Evolutionary conservation across 2,329 filamentous ascomycete genomes (phyloP), one percentile per base, ranked within the genome.

Genomic region (Colletotrichum sublineola): DNA sequence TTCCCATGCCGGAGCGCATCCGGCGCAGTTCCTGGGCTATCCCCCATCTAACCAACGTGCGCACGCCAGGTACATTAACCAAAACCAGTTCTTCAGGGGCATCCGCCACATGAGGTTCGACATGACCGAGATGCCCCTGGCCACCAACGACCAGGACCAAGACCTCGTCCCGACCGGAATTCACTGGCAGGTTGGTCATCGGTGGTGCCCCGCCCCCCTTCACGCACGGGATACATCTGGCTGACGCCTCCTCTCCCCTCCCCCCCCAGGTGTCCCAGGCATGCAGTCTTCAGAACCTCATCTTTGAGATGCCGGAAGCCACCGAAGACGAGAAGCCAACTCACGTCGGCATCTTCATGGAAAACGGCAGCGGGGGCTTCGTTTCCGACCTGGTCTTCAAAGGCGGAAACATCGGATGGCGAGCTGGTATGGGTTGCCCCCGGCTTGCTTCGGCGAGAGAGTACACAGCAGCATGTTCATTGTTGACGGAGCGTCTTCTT

Each of bases 21-120:
- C 33, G 33, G 33, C 5, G 5, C 33, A 24, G 24, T 24, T 24
- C 24, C 24, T 24, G 24, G 24, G 24, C 24, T 24, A 24, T 1
- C 24, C 24, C 24, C 24, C 24, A 24, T 36, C 33, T 36, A 36
- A 36, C 33, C 5, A 36, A 36, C 33, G 33, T 36, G 33, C 33
- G 33, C 8, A 8, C 8, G 33, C 33, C 33, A 36, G 33, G 33
- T 79, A 79, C 58, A 66, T 79, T 15, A 77, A 78, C 53, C 73
- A 89, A 46, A 90, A 89, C 75, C 88, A 91, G 12, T 93, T 93
- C 80, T 91, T 86, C 77, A 85, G 90, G 56, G 88, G 90, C 75
- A 86, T 93, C 70, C 85, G 90, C 11, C 93, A 94, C 77, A 84
- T 94, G 58, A 82, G 90, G 68, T 84, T 91, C 70, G 89, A 91